phyloP scores from a whole-genome alignment of 345 rosid genomes.

The Sonneratia caseolaris region DNA sequence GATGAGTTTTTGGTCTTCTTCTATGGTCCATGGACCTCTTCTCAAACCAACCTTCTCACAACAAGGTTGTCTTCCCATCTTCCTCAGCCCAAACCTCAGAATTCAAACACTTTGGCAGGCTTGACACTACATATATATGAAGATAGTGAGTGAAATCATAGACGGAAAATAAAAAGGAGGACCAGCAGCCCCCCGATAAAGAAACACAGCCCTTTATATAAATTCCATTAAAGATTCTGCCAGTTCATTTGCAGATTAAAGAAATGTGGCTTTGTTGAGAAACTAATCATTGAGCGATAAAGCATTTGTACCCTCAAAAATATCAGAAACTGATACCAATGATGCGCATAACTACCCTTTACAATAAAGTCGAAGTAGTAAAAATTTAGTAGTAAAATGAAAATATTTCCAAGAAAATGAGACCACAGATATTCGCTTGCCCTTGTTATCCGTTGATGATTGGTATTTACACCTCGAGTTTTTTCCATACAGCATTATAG shows the following conservation, averaged over 20 bases:
- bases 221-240: constrained; percentile 9
- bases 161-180: neutral
- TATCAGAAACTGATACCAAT: neutral
- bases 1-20: constrained; percentile 81
- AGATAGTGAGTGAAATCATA: neutral
- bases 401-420: neutral
- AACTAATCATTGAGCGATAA: constrained; percentile 4
- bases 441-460: neutral
- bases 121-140: neutral
- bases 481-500: neutral
- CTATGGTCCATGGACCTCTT: constrained; percentile 88
- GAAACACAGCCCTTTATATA: neutral
- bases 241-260: constrained; percentile 9
- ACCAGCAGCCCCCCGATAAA: neutral
- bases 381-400: neutral
- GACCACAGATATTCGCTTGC: neutral
- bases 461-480: neutral
- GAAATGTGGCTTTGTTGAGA: neutral
- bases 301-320: neutral
- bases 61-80: constrained; percentile 70
- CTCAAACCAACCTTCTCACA: constrained; percentile 72
- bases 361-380: neutral
- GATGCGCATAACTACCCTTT: neutral
- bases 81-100: constrained; percentile 1
- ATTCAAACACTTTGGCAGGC: neutral